These are phyloP conservation scores for Candida coleopterorum DNA, from an alignment of 805 yeast species.

Conservation along the genomic window DNA sequence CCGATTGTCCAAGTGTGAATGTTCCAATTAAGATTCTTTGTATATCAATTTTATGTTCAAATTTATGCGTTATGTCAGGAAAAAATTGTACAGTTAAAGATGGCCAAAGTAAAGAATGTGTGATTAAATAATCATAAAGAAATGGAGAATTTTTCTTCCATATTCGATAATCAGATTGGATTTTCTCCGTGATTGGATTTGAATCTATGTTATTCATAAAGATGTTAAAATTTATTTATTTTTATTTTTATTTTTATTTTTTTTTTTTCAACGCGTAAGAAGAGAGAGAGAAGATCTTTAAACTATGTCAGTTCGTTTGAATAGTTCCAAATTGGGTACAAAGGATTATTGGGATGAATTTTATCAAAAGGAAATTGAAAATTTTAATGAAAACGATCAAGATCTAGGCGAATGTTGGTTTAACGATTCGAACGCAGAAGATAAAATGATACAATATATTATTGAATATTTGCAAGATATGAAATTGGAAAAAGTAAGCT, in stretches of 20 bases:
- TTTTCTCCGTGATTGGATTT: slow-evolving; percentile 23
- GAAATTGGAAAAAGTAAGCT: slow-evolving; percentile 23
- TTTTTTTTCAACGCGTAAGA: not conserved
- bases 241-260: not conserved
- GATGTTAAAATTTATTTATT: not conserved
- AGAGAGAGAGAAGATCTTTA: not conserved
- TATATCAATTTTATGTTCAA: slow-evolving; percentile 10
- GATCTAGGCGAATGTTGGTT: slow-evolving; percentile 98
- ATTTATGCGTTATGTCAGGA: slow-evolving; percentile 27
- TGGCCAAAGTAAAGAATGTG: slow-evolving; percentile 42
- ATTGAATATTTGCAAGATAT: slow-evolving; percentile 40
- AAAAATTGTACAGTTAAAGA: slow-evolving; percentile 38
- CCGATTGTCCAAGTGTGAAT: slow-evolving; percentile 53
- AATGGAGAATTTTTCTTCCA: slow-evolving; percentile 43
- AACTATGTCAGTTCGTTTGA: slow-evolving; percentile 36
- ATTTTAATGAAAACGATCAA: slow-evolving; percentile 66
- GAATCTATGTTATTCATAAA: too few relatives aligned
- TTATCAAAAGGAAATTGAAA: slow-evolving; percentile 65
- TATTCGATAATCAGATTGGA: slow-evolving; percentile 31
- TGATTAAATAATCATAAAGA: slow-evolving; percentile 37
- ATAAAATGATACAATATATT: slow-evolving; percentile 71
- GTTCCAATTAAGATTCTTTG: slow-evolving; percentile 57
- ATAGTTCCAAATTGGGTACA: slow-evolving; percentile 82
- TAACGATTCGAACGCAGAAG: slow-evolving; percentile 90
- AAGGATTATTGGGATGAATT: slow-evolving; percentile 89